These are phyloP conservation scores for Tillandsia leiboldiana DNA, from an alignment of 176 grass and related monocot species.

Conservation along the genomic window DNA sequence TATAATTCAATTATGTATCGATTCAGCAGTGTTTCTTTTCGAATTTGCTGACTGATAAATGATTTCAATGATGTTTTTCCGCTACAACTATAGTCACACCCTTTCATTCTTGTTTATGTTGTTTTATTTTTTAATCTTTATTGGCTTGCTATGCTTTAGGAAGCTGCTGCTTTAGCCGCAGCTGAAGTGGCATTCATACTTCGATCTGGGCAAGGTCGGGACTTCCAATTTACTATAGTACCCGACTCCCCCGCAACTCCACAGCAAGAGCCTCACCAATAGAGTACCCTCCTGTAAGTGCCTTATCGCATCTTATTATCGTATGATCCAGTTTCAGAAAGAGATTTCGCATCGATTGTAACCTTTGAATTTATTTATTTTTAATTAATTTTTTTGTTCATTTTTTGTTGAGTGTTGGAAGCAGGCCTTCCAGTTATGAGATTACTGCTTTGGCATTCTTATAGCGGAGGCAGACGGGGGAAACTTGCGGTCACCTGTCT, in stretches of 20 bases:
- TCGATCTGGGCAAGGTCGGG: slow-evolving; percentile 35
- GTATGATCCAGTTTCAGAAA: neutral
- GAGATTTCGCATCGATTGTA: neutral
- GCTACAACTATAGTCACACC: neutral
- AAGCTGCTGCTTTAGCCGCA: slow-evolving; percentile 57
- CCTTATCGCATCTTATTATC: neutral
- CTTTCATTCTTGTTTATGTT: neutral
- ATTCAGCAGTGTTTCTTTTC: no score
- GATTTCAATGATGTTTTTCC: no score
- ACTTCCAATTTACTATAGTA: slow-evolving; percentile 65
- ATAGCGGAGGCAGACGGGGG: neutral
- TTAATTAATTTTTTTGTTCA: neutral
- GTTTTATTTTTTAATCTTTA: neutral
- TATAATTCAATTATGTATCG: no score
- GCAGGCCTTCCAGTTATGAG: neutral
- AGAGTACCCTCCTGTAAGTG: neutral
- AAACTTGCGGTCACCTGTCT: neutral
- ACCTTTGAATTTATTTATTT: neutral
- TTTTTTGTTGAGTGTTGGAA: neutral
- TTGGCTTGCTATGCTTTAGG: slow-evolving; percentile 30
- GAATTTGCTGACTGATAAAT: no score
- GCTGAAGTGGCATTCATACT: slow-evolving; percentile 90
- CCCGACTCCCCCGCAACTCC: slow-evolving; percentile 84
- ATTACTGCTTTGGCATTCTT: neutral
- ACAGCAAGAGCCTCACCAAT: slow-evolving; percentile 44